Base-by-base conservation (phyloP, 768 basidiomycete genomes). In the Suillus placidus region DNA sequence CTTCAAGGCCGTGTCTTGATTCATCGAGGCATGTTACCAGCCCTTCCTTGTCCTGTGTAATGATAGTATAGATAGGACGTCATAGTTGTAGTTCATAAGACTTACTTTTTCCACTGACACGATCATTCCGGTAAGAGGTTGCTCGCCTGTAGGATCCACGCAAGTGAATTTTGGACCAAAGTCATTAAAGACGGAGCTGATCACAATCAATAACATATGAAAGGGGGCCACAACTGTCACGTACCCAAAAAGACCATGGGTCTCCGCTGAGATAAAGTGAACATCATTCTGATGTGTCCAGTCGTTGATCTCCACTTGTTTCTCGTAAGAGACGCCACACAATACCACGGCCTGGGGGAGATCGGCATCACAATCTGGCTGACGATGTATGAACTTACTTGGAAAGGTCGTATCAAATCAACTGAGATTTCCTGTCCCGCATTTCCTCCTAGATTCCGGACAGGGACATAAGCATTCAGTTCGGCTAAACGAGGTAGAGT, bases 61-160 rank as follows among this genome's bases (percentile, higher is more conserved):
- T 40, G 35, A 52, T 18, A 54, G 32, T 60, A 20, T 60, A 32
- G 18, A 42, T 32, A 16, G 1, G 6, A 20, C 35, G 26, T 34
- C 30, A 14, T 34, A 26, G 43, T 60, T 12, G 54, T 18, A 63
- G 13, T 16, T 26, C 32, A 64, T 38, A 26, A 52, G 18, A 63
- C 61, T 63, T 60, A 92, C 95, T 83, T 93, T 92, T 62, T 88
- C 89, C n/a, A 99, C 88, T 62, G 93, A 92, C 12, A 95, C 96
- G 64, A 98, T 91, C 95, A 99, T 98, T 23, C 97, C 97, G 2
- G 88, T 84, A 64, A 98, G 82, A 4, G 95, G 91, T 69, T 94
- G 90, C 79, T 99, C 97, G 20, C 97, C 97, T n/a, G 93, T 96
- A n/a, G 95, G 90, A 74, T 99, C 97, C 32, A 97, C 93, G 70